Evolutionary conservation across 2,329 filamentous ascomycete genomes (phyloP), one percentile per base, ranked within the genome.

Genomic region (Xylariaceae sp.): DNA sequence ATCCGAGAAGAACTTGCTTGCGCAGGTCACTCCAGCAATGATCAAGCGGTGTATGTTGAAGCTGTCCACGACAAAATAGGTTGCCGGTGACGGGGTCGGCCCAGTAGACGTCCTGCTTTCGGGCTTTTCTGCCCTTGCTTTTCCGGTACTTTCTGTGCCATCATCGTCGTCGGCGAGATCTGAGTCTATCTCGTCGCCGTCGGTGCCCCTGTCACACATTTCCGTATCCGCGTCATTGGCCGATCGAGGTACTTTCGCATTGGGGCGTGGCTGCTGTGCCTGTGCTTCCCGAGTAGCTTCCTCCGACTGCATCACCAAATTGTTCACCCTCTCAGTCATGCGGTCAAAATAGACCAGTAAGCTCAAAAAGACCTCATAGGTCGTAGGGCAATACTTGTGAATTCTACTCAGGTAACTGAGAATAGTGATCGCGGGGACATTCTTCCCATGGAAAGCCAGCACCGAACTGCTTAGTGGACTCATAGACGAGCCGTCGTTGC

Each of bases 1-100:
- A 63, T 98, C 77, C 5, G 90, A 96, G 63, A 98, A 98, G 70
- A 96, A 98, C 61, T 98, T 98, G 75, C 90, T 96, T 5, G 92
- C 89, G 60, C 92, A 96, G 3, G 92, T 98, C 28, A 98, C 92
- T 22, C 90, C 92, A 2, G 92, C 87, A 56, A 98, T 98, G 35
- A 96, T 89, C 35, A 98, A 68, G 35, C 92, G 80, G 57, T 98
- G 92, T 44, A 98, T 96, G 62, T 98, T 98, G 67, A 92, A 98
- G 63, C 92, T 96, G 63, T 98, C 92, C 9, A 96, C 92, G 25
- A 96, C 90, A 55, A 98, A 96, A 39, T 75, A 77, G 7, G 72
- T 75, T 5, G 69, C 68, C n/a, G 53, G 48, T 9, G 60, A 50
- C 11, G 51, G 32, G 21, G 39, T 21, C 21, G 43, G 50, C 18